Evolutionary conservation across 2,329 filamentous ascomycete genomes (phyloP).

Genomic region (Trichoderma gracile): DNA sequence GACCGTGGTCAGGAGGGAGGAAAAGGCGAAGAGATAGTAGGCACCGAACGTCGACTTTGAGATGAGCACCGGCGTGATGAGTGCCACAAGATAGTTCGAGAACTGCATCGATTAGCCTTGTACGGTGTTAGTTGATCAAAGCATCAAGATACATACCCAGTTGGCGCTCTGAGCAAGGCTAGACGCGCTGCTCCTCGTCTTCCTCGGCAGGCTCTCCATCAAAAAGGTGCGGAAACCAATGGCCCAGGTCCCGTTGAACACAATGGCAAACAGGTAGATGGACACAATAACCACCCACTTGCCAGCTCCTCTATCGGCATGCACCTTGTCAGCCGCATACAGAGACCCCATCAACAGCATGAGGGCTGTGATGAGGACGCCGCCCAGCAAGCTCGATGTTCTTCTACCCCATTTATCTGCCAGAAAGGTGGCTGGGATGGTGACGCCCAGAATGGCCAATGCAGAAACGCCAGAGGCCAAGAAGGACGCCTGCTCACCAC

Average conservation of each 20-base stretch:
- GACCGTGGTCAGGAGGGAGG: conserved; percentile 41
- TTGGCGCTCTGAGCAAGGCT: conserved; percentile 56
- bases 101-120: conserved; percentile 32
- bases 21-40: conserved; percentile 49
- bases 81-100: conserved; percentile 48
- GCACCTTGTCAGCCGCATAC: conserved; percentile 47
- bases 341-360: conserved; percentile 57
- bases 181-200: conserved; percentile 56
- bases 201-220: conserved; percentile 57
- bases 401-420: conserved; percentile 59
- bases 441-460: conserved; percentile 55
- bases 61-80: conserved; percentile 46
- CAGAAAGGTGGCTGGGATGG: conserved; percentile 55
- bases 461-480: conserved; percentile 61
- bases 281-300: conserved; percentile 54
- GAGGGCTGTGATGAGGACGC: conserved; percentile 49
- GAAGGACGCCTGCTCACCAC: conserved; percentile 53
- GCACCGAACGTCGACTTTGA: conserved; percentile 44
- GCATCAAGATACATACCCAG: conserved; percentile 41
- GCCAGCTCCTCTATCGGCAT: conserved; percentile 40
- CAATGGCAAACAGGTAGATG: conserved; percentile 52
- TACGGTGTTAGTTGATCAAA: accelerated
- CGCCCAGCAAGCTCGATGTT: conserved; percentile 54
- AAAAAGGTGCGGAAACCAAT: conserved; percentile 55
- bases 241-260: conserved; percentile 52